Conservation (phyloP, 169 alveolate genomes). For the Plasmodium relictum region DNA sequence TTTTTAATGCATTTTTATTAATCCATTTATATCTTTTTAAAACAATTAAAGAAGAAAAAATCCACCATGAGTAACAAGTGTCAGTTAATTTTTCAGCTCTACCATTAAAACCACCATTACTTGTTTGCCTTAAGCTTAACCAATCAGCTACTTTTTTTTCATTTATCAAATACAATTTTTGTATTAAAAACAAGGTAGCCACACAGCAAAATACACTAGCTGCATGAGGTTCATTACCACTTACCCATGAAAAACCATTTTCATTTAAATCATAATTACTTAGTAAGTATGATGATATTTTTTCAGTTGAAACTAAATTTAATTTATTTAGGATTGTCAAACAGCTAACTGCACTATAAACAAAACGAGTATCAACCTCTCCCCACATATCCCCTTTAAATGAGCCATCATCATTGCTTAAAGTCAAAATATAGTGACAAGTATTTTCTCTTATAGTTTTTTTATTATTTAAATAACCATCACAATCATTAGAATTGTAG, state of each 20-base stretch:
- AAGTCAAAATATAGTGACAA: constrained; percentile 15
- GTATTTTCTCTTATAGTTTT: constrained; percentile 26
- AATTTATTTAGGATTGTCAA: constrained; percentile 89
- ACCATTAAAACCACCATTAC: constrained; percentile 97
- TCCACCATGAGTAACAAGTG: constrained; percentile 99
- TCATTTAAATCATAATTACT: constrained; percentile 85
- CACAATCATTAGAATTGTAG: neutral
- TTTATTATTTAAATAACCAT: neutral
- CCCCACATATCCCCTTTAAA: constrained; percentile 95
- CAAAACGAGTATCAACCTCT: constrained; percentile 95
- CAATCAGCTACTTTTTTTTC: constrained; percentile 84
- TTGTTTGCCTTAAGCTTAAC: constrained; percentile 94
- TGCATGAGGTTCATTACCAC: constrained; percentile 97
- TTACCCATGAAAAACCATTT: constrained; percentile 96
- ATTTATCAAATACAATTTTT: constrained; percentile 70
- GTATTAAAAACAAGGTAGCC: constrained; percentile 79
- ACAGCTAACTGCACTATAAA: constrained; percentile 94
- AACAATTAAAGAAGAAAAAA: constrained; percentile 86
- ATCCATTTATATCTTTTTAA: constrained; percentile 91
- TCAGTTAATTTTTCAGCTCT: constrained; percentile 98
- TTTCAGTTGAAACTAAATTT: constrained; percentile 86
- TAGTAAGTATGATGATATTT: constrained; percentile 91
- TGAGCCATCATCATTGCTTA: constrained; percentile 95
- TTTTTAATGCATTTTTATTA: constrained; percentile 88
- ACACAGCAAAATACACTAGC: constrained; percentile 96